Evolutionary conservation across 1,284 basidiomycete genomes (phyloP), one percentile per base, ranked within the genome.

Genomic region (Stereum hirsutum): DNA sequence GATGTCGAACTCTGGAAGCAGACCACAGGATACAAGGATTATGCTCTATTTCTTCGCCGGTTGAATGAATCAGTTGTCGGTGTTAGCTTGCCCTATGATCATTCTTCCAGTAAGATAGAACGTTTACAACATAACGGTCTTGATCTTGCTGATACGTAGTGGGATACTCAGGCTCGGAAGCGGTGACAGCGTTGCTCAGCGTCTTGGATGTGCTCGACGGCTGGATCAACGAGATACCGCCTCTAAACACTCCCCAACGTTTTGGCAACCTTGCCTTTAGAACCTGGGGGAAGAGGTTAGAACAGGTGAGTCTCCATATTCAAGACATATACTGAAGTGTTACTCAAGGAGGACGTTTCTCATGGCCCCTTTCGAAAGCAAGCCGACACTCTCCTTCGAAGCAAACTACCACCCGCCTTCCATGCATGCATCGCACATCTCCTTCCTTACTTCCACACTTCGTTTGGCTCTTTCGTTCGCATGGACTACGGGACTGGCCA

Each of bases 401-500:
- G 57, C 10, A 64, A 82, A 20, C 66, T 87, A 0, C 71, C 75
- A 3, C 44, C 62, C 2, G 57, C 69, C 6, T 69, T 75, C 5
- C 59, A 60, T 8, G 42, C 60, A 3, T 69, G 76, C 1, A 65
- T 81, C 20, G 76, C 75, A 3, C 75, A 78, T 46, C 57, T 93
- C 23, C 71, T 72, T 33, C 81, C 88, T 2, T 92, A 96, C 55
- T 64, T 99, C 37, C 56, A 88, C 25, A 78, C 82, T 14, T 81
- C 91, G 0, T 98, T 98, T 58, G 95, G 95, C 6, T 94, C 90
- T 10, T 89, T 92, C 52, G 75, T 77, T 3, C 79, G 95, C 35
- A 82, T 99, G 63, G 95, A 99, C 66, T 99, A 98, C 57, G 96
- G 95, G 1, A 93, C 92, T 1, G 95, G 95, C 0, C 95, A 99